Base-by-base conservation (phyloP, 495 filamentous ascomycete genomes). In the Pseudoneurospora amorphoporcata region DNA sequence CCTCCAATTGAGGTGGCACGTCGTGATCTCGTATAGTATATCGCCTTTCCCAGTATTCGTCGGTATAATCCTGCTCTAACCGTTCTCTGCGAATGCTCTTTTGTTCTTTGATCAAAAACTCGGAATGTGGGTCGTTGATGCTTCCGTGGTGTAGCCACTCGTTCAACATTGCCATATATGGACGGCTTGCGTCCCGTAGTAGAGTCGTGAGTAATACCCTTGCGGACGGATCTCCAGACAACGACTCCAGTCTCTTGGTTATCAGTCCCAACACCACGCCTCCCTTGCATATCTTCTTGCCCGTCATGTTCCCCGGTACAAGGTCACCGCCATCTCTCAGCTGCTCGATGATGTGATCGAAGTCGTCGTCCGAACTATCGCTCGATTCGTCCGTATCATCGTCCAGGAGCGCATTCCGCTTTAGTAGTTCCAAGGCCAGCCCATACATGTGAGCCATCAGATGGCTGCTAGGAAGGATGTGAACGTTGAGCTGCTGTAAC, bases 11-110 rank as follows among this genome's bases (percentile, higher is more conserved):
- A 14, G 95, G 95, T 3, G 95, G 95, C 14, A 98, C 90, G 71
- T 95, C 94, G 61, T 92, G 87, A 58, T 97, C 92, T 53, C 95
- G 89, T 73, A 98, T 93, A 14, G 94, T 97, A 76, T 99, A 99
- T 71, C 95, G 87, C 80, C 97, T 94, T 77, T 98, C 95, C 95
- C 95, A 99, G 80, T 99, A 99, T 75, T 98, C 95, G 77, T 99
- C 95, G 0, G 94, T 98, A 76, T 98, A 99, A 81, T 99, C 95
- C 77, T 97, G 90, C 78, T 98, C 94, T 12, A 99, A 83, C 76
- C 91, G 88, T 76, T 98, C 96, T 23, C 95, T 88, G 70, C 90
- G 90, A 76, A 99, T 98, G 77, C 93, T 95, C 81, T 95, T 95
- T 78, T 97, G 94, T 80, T 99, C 95, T 75, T 94, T 96, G 74